Conservation (phyloP, 1,284 basidiomycete genomes). For the Trichosporon faecale region DNA sequence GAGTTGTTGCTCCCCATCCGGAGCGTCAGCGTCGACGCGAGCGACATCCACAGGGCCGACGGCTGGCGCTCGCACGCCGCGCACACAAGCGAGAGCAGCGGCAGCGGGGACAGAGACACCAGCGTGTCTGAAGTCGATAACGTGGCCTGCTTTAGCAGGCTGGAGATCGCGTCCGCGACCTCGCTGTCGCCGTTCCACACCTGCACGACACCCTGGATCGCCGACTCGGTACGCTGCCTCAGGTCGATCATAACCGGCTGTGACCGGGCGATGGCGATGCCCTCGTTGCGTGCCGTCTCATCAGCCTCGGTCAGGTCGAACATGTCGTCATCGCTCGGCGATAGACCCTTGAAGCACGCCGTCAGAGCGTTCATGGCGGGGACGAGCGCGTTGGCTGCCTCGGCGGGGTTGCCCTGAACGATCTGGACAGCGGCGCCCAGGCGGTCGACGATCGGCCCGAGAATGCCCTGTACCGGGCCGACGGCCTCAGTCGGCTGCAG, state of each 20-base stretch:
- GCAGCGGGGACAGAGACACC: conserved; percentile 71
- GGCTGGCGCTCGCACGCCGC: conserved; percentile 67
- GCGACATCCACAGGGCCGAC: conserved; percentile 75
- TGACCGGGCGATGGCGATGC: conserved; percentile 60
- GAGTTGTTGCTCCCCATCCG: conserved; percentile 69
- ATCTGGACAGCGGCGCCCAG: conserved; percentile 62
- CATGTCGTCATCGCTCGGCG: conserved; percentile 67
- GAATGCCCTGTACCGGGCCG: conserved; percentile 73
- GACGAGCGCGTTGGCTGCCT: conserved; percentile 21
- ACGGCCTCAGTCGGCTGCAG: conserved; percentile 71
- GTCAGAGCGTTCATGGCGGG: conserved; percentile 72
- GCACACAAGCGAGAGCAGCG: conserved; percentile 73
- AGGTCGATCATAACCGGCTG: conserved; percentile 64
- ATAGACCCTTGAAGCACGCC: conserved; percentile 77
- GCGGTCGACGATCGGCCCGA: conserved; percentile 69
- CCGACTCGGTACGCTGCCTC: conserved; percentile 62
- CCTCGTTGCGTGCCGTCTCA: conserved; percentile 53
- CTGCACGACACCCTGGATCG: conserved; percentile 62
- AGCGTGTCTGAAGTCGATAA: conserved; percentile 58
- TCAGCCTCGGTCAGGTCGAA: conserved; percentile 52
- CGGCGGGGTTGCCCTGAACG: conserved; percentile 39
- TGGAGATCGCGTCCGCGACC: conserved; percentile 59
- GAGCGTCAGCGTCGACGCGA: conserved; percentile 71
- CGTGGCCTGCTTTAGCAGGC: conserved; percentile 44
- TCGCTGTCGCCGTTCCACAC: conserved; percentile 72